Evolutionary conservation across 176 grass and related monocot genomes (phyloP), one percentile per base, ranked within the genome.

Genomic region (Secale cereale): DNA sequence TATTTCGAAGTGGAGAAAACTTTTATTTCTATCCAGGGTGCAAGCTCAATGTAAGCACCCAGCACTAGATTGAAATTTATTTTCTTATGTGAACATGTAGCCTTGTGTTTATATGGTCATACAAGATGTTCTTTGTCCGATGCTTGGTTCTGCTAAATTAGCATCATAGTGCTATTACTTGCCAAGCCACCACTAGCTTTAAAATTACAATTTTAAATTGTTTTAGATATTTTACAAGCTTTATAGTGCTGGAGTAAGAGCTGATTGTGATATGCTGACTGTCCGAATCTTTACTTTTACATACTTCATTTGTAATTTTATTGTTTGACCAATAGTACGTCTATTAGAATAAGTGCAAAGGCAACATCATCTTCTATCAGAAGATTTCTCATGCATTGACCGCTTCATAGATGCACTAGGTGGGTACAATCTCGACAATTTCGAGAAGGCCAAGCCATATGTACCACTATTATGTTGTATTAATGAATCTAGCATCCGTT

Each of bases 341-440:
- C 17, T 78, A 26, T 61, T 86, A 57, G 36, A 88, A 65, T 86
- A 98, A 93, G 90, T 98, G 35, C 88, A 96, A 85, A 92, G 88
- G 84, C 89, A 98, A 39, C 72, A 90, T 57, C 97, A 92, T 87
- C 89, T 98, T 41, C 91, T 91, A 3, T 68, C 79, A 6, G 90
- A 91, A 57, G 93, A 98, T 85, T 98, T 98, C 77, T 93, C 97
- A 43, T 79, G 91, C 10, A 37, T 37, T 37, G 93, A 98, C 1
- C 90, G 89, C 82, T 98, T 96, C 78, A 99, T 62, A 87, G 97
- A 96, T 63, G 88, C 94, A 28, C 79, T 95, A 78, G 68, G 86
- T 3, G 90, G 91, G 17, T 98, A 98, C 62, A 98, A 81, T 75
- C 92, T 98, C 0, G 89, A 98, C 70, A 95, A 85, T 74, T 98